Percentiles rank a stretch among this genome's conserved stretches.
phyloP scores from a whole-genome alignment of 2,329 filamentous ascomycete genomes.

The Intubia oerlemansii region DNA sequence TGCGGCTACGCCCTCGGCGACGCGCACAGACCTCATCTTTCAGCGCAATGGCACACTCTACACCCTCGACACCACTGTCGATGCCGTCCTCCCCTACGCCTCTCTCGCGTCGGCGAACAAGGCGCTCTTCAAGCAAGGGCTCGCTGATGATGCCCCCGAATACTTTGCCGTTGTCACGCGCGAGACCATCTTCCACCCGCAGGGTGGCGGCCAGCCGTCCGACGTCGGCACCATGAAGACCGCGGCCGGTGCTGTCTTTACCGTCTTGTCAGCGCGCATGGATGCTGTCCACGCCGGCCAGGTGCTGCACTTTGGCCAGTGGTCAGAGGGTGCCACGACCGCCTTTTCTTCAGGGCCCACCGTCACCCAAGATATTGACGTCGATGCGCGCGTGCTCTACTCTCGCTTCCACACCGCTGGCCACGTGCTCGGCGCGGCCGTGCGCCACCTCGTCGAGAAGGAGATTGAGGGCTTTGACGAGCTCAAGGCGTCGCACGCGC shows the following conservation, averaged over 20 bases:
- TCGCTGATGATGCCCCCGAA: conserved; percentile 14
- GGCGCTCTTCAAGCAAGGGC: conserved; percentile 35
- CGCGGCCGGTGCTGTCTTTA: conserved; percentile 16
- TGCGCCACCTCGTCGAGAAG: conserved; percentile 32
- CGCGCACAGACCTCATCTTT: conserved; percentile 21
- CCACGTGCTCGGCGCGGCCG: conserved; percentile 47
- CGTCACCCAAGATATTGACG: conserved; percentile 37
- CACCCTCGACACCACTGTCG: conserved; percentile 20
- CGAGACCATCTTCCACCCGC: conserved; percentile 53
- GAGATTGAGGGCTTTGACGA: conserved; percentile 36
- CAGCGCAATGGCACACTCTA: conserved; percentile 22
- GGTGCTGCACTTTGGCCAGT: conserved; percentile 45
- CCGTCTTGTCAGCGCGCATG: conserved; percentile 35
- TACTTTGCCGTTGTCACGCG: conserved; percentile 34
- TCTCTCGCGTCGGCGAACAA: conserved; percentile 28
- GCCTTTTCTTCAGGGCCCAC: too few species aligned
- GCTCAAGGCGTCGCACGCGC: conserved; percentile 51
- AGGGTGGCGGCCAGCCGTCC: conserved; percentile 54
- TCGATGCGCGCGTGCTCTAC: conserved; percentile 36
- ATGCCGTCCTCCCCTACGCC: conserved; percentile 24
- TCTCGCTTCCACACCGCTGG: conserved; percentile 54
- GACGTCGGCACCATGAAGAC: conserved; percentile 37
- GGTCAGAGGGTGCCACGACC: conserved; percentile 17
- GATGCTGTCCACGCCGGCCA: conserved; percentile 25
- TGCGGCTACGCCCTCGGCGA: too few species aligned